Percentiles rank a stretch among this genome's conserved stretches.
Conservation (phyloP, 257 asterid genomes). For the Ilex aquifolium region DNA sequence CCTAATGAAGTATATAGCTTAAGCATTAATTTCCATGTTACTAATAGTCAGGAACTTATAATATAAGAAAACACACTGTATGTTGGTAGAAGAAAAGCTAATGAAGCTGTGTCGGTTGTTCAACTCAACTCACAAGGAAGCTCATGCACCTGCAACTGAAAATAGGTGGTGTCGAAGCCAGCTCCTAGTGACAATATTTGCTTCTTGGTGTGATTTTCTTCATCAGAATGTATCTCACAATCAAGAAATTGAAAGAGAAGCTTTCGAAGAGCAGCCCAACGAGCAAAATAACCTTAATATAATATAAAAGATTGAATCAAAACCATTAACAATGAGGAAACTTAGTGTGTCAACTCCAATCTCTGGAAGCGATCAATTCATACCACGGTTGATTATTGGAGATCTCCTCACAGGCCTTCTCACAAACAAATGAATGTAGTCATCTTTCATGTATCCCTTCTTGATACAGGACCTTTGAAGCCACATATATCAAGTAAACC, state of each 20-base stretch:
- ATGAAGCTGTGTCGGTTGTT: no score
- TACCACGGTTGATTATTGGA: constrained; percentile 95
- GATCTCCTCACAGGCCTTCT: constrained; percentile 84
- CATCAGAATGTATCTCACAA: constrained; percentile 30
- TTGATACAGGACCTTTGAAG: constrained; percentile 73
- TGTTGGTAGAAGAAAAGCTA: no score
- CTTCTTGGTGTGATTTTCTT: constrained; percentile 45
- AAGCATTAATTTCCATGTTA: no score
- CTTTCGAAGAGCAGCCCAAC: constrained; percentile 82
- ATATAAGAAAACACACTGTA: no score
- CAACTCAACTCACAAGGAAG: constrained; percentile 14
- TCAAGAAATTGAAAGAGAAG: constrained; percentile 77
- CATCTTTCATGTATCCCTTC: constrained; percentile 88
- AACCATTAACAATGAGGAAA: constrained; percentile 6
- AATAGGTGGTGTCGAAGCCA: constrained; percentile 91
- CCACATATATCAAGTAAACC: neutral
- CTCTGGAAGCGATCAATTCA: constrained; percentile 9
- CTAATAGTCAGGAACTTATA: no score
- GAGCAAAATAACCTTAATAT: constrained; percentile 81
- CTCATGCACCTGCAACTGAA: constrained; percentile 79
- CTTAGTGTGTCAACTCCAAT: neutral
- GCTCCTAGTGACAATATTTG: constrained; percentile 93
- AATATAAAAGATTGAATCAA: constrained; percentile 8
- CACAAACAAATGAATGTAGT: constrained; percentile 69
- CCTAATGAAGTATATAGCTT: no score